Percentiles rank a stretch among this genome's conserved stretches.
Conservation (phyloP, 176 grass and related monocot genomes). For the Musa itinerans region DNA sequence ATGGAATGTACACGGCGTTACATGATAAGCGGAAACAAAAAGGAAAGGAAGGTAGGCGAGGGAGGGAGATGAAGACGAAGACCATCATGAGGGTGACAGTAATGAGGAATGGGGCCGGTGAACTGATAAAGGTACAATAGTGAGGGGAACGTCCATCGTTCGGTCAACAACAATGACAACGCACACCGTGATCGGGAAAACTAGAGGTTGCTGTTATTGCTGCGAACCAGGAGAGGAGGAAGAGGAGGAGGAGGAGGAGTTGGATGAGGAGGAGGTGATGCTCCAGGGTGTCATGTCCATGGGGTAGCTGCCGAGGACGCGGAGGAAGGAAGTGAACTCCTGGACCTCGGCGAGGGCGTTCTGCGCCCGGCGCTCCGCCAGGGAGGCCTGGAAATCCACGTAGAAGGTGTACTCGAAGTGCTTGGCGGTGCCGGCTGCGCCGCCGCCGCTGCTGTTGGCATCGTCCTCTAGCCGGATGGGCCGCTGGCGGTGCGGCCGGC, state of each 20-base stretch:
- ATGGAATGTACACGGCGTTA: no score
- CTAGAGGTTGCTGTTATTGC: conserved; percentile 5
- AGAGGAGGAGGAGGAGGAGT: not conserved
- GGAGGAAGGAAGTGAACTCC: conserved; percentile 8
- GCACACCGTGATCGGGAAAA: not conserved
- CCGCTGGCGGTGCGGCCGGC: not conserved
- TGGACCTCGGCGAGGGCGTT: not conserved
- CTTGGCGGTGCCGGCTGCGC: not conserved
- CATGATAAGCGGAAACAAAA: no score
- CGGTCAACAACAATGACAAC: not conserved
- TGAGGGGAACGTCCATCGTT: no score
- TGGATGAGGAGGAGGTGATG: not conserved
- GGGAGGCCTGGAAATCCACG: not conserved
- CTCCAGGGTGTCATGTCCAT: conserved; percentile 2
- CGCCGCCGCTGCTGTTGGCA: not conserved
- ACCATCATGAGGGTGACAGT: no score
- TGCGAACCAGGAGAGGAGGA: conserved; percentile 1
- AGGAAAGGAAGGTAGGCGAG: no score
- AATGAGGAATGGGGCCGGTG: no score
- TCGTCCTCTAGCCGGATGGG: not conserved
- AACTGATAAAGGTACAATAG: no score
- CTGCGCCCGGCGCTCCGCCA: not conserved
- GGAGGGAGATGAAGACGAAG: no score
- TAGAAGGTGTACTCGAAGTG: conserved; percentile 6
- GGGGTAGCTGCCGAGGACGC: conserved; percentile 5